Evolutionary conservation across 345 rosid species (phyloP), one percentile per base, ranked within the genome.

Genomic region (Psidium friedrichsthalianum): DNA sequence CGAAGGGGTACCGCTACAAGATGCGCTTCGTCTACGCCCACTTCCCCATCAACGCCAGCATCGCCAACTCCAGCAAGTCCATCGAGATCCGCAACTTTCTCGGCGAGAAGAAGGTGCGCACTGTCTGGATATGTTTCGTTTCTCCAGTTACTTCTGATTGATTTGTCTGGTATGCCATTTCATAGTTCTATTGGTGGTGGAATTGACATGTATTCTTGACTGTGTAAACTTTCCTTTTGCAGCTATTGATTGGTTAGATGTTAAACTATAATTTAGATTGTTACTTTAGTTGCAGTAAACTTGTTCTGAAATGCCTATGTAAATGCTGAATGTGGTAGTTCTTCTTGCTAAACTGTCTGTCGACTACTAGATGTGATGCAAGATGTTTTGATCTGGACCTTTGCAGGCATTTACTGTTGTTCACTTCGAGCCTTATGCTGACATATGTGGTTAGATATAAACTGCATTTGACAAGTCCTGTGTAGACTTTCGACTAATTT

Each of bases 1-100:
- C 92, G 86, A 90, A 84, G 86, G 92, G 92, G 0, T 90, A 90
- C 89, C 87, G 92, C 9, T 90, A 90, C 89, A 90, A 89, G 89
- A 90, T 90, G 92, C 87, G 92, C 49, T 90, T 90, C 83, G 92
- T 90, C 52, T 90, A 90, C 84, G 89, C 88, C 64, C 89, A 88
- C 57, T 88, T 88, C 83, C 89, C 89, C 21, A 88, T 88, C 84
- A 88, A 88, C 57, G 89, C 89, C 29, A 84, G 82, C 86, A 88
- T 88, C 86, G 47, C 84, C 57, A 86, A 83, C 22, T 16, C 55
- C 53, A 86, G 25, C 88, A 88, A 44, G 86, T 56, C 87, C 16
- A 88, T 88, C 56, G 89, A 88, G 89, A 88, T 88, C 88, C 76
- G 89, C 53, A 88, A 88, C 86, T 88, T 88, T 83, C 87, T 88